These are phyloP conservation scores for Geranomyces michiganensis DNA, from an alignment of 192 early-diverging fungal species.

Conservation along the genomic window DNA sequence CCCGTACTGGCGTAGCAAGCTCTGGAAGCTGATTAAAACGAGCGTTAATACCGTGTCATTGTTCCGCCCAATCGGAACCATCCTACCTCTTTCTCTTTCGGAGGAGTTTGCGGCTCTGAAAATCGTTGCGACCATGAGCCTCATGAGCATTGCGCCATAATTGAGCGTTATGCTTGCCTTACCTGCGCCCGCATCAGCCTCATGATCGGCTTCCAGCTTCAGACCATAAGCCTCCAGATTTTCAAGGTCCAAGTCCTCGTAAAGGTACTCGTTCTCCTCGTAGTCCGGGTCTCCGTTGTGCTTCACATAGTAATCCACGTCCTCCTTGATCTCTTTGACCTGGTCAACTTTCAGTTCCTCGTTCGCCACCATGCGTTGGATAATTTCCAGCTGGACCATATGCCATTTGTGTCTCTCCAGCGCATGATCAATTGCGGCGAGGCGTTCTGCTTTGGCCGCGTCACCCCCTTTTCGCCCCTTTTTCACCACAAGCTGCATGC, in stretches of 20 bases:
- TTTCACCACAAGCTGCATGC: conserved; percentile 59
- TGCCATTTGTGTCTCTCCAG: conserved; percentile 93
- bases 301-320: conserved; percentile 92
- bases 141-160: not conserved
- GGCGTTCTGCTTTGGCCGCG: conserved; percentile 70
- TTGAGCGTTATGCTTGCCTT: not conserved
- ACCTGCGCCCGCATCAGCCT: conserved; percentile 33
- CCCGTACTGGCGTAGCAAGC: conserved; percentile 16
- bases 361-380: conserved; percentile 91
- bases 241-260: conserved; percentile 90
- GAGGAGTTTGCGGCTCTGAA: conserved; percentile 34
- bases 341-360: conserved; percentile 83
- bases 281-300: conserved; percentile 89
- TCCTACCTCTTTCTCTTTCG: conserved; percentile 37
- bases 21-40: conserved; percentile 3
- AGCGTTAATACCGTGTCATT: too few species aligned
- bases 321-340: conserved; percentile 81
- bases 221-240: conserved; percentile 88
- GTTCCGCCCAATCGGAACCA: not conserved
- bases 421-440: conserved; percentile 69
- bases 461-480: conserved; percentile 81
- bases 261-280: conserved; percentile 90
- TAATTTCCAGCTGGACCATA: conserved; percentile 86
- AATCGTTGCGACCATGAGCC: not conserved
- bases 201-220: conserved; percentile 68